Evolutionary conservation across 805 yeast genomes (phyloP), one percentile per base, ranked within the genome.

Genomic region (Yarrowia sp.): DNA sequence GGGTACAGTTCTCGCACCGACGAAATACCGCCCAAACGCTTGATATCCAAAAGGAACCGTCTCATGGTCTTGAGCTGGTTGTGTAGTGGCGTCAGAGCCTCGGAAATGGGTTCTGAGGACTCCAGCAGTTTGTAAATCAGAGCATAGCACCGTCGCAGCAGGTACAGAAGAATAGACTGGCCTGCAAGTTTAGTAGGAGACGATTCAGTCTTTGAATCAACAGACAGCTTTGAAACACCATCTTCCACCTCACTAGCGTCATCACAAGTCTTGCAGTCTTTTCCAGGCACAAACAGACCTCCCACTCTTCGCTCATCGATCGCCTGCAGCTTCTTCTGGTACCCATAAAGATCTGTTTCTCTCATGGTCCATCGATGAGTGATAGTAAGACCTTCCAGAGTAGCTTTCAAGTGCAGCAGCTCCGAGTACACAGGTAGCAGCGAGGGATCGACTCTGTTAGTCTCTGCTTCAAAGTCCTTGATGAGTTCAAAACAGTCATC

Each of bases 321-420:
- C 65, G 80, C 83, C 71, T 85, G 86, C 67, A 95, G 79, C 68
- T 81, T 81, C 71, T 87, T 85, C 76, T 92, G 96, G 74, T 89
- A 92, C 57, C 83, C 81, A 77, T 89, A 95, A 67, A 95, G 80
- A 77, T 95, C 99, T 0, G 99, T 95, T 72, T 92, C 97, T 72
- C 99, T 85, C 78, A 95, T 80, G 1, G 98, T 93, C 99, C 99
- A 95, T 74, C 99, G 84, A 76, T 97, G 86, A 2, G 99, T 95
- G 50, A 95, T 85, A 70, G 93, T 80, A 68, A 95, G 79, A 69
- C 90, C 90, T 70, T 90, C 97, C 67, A 95, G 81, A 17, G 87
- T 86, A 28, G 84, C 80, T 74, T 91, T 90, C 69, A 91, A 80
- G 50, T 82, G 84, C 35, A 83, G 78, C 69, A 95, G 79, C 66